phyloP scores from a whole-genome alignment of 1,284 basidiomycete species.

The Fomitopsis palustris region DNA sequence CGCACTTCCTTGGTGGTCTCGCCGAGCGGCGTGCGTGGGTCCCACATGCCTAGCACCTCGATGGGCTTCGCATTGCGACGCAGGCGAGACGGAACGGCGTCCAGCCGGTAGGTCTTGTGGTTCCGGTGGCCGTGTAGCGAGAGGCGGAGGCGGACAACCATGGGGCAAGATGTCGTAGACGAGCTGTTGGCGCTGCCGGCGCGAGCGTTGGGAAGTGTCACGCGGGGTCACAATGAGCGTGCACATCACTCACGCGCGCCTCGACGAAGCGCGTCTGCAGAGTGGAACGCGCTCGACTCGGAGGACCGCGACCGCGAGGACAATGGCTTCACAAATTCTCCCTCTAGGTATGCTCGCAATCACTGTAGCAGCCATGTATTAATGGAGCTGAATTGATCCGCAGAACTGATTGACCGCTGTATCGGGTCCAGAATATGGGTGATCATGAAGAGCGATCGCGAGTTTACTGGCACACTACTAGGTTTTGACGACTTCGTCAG shows the following conservation, averaged over 20 bases:
- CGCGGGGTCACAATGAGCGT: neutral
- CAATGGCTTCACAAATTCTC: slow-evolving; percentile 66
- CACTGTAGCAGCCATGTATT: neutral
- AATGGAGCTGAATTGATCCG: neutral
- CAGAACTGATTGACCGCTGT: slow-evolving; percentile 92
- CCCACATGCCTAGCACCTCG: slow-evolving; percentile 87
- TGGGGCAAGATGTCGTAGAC: slow-evolving; percentile 31
- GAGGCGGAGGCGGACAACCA: slow-evolving; percentile 86
- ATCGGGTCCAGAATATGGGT: slow-evolving; percentile 96
- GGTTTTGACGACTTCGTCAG: slow-evolving; percentile 99
- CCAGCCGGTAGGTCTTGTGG: slow-evolving; percentile 83
- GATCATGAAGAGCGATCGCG: slow-evolving; percentile 93
- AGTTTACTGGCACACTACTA: slow-evolving; percentile 93
- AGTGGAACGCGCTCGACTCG: neutral
- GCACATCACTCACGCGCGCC: neutral
- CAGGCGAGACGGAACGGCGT: slow-evolving; percentile 77
- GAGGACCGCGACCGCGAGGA: neutral
- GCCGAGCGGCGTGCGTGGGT: slow-evolving; percentile 57
- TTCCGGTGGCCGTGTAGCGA: slow-evolving; percentile 82
- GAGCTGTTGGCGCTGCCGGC: neutral
- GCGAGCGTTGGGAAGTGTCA: neutral
- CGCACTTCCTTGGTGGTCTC: slow-evolving; percentile 71
- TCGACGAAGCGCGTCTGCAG: neutral
- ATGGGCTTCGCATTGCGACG: slow-evolving; percentile 87
- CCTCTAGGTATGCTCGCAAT: slow-evolving; percentile 38